A percentile compares a stretch with the other conserved stretches of the same genome.
Evolutionary conservation across 225 moss, liverwort and hornwort genomes (phyloP).

Genomic region (Bryum argenteum): DNA sequence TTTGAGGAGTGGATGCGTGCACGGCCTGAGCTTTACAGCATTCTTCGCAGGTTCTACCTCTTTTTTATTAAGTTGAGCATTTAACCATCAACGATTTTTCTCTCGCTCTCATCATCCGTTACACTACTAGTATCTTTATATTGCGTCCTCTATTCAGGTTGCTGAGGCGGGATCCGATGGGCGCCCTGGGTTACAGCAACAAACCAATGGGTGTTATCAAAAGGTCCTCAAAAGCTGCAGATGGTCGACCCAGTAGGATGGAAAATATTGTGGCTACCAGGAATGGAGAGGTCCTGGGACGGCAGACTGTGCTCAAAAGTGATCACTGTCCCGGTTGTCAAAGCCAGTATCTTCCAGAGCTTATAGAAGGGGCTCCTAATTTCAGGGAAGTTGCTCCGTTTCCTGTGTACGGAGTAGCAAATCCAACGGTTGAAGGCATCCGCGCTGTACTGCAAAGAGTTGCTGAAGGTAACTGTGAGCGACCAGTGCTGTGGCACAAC

Average conservation of each 20-base stretch:
- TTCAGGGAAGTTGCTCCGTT: constrained; percentile 93
- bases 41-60: constrained; percentile 81
- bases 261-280: constrained; percentile 84
- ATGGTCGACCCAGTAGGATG: constrained; percentile 84
- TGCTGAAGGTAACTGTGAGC: constrained; percentile 75
- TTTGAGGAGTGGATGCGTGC: constrained; percentile 99
- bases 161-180: constrained; percentile 98
- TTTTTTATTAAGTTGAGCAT: neutral
- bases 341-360: constrained; percentile 81
- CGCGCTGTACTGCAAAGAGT: constrained; percentile 94
- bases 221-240: constrained; percentile 61
- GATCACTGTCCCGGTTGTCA: constrained; percentile 99
- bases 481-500: constrained; percentile 96
- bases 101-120: constrained; percentile 3
- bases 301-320: constrained; percentile 96
- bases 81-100: neutral
- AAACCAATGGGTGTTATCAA: constrained; percentile 63
- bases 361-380: constrained; percentile 97
- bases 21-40: constrained; percentile 98
- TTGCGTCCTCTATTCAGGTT: constrained; percentile 55
- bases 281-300: constrained; percentile 94
- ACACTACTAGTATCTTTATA: constrained; percentile 16
- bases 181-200: constrained; percentile 86
- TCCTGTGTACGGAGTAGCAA: constrained; percentile 97
- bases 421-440: constrained; percentile 95